These are phyloP conservation scores for Pisolithus albus DNA, from an alignment of 768 basidiomycete species.

Conservation along the genomic window DNA sequence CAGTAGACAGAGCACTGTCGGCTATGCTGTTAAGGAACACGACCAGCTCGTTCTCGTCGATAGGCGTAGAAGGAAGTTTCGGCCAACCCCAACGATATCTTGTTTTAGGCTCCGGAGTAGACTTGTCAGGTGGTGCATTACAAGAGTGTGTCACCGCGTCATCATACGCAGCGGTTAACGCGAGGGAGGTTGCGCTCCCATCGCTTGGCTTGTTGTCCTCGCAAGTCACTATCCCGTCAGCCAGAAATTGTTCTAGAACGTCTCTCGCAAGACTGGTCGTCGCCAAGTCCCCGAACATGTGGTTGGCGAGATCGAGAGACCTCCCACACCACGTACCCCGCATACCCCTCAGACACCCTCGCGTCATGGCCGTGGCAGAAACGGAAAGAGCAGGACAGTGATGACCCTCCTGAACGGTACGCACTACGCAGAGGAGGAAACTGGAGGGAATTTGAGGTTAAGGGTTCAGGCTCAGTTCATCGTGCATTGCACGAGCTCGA, in stretches of 20 bases:
- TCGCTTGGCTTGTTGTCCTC: neutral
- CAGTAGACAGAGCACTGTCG: neutral
- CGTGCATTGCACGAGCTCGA: conserved; percentile 79
- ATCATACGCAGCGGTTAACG: conserved; percentile 1
- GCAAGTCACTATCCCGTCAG: neutral
- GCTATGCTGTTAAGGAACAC: conserved; percentile 1
- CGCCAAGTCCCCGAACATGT: conserved; percentile 7
- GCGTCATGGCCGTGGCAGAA: neutral
- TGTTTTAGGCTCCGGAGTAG: neutral
- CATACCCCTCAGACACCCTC: neutral
- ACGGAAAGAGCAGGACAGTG: neutral
- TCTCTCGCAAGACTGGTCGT: conserved; percentile 1
- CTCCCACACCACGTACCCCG: neutral
- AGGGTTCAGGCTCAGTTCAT: conserved; percentile 76
- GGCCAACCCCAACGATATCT: conserved; percentile 1
- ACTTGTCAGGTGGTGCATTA: neutral
- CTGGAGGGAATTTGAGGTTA: conserved; percentile 45
- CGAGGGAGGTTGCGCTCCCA: neutral
- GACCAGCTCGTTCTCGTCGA: conserved; percentile 3
- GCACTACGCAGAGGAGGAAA: conserved; percentile 21
- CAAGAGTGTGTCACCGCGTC: neutral
- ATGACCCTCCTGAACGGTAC: conserved; percentile 11
- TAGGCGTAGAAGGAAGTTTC: neutral
- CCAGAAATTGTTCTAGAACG: neutral
- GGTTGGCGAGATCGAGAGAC: conserved; percentile 11